phyloP scores from a whole-genome alignment of 306 rosid genomes.

The Acacia confusa region DNA sequence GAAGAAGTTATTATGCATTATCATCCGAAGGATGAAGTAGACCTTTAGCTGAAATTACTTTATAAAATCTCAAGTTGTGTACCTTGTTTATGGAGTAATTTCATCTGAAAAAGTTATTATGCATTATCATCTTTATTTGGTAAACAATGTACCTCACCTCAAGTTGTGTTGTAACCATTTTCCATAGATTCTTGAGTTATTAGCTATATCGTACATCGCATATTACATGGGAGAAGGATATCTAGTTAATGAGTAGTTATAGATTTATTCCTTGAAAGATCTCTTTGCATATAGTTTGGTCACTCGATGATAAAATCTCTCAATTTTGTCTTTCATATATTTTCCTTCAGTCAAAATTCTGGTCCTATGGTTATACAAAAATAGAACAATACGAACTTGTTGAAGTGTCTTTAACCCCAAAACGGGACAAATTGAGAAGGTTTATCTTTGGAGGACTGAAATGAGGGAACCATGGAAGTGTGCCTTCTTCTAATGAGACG shows the following conservation, averaged over 20 bases:
- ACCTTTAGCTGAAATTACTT: conserved; percentile 9
- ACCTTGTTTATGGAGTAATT: too few species aligned
- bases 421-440: too few species aligned
- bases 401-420: too few species aligned
- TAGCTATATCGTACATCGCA: not conserved
- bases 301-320: too few species aligned
- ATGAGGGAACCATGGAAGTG: not conserved
- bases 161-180: too few species aligned
- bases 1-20: not conserved
- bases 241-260: not conserved
- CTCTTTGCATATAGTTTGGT: too few species aligned
- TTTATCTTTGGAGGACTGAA: too few species aligned
- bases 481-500: not conserved
- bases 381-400: too few species aligned
- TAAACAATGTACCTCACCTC: not conserved
- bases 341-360: too few species aligned
- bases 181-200: not conserved
- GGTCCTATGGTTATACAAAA: too few species aligned
- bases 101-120: too few species aligned
- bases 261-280: not conserved
- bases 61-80: conserved; percentile 1
- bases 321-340: too few species aligned
- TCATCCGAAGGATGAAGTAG: not conserved
- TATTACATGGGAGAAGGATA: not conserved
- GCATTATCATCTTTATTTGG: not conserved